Evolutionary conservation across 2,329 filamentous ascomycete genomes (phyloP).

Genomic region (Ampelomyces quisqualis): DNA sequence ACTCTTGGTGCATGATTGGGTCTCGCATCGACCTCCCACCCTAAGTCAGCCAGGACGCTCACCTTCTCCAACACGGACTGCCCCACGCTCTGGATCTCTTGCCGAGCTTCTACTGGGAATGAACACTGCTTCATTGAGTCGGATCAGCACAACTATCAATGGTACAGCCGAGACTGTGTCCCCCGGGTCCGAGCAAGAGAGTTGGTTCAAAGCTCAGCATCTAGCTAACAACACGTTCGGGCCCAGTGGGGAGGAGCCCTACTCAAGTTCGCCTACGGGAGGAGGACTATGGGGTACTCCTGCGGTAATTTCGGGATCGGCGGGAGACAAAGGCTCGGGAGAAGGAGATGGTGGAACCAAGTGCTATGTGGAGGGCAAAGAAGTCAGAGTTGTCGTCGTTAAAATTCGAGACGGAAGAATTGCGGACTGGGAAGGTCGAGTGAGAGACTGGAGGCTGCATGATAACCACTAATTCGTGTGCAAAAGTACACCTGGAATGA

Average conservation of each 20-base stretch:
- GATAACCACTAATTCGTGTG: not conserved
- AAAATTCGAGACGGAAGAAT: conserved; percentile 81
- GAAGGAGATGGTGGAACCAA: conserved; percentile 54
- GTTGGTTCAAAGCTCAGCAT: conserved; percentile 79
- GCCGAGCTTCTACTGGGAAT: conserved; percentile 84
- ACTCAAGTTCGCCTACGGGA: conserved; percentile 39
- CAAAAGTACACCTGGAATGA: too few species aligned
- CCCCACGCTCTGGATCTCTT: conserved; percentile 64
- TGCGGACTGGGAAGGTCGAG: conserved; percentile 92
- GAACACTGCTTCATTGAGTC: conserved; percentile 83
- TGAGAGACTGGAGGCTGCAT: conserved; percentile 67
- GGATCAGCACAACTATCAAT: conserved; percentile 91
- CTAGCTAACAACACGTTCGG: conserved; percentile 90
- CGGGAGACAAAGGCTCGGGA: conserved; percentile 38
- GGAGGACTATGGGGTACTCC: conserved; percentile 47
- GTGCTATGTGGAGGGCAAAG: conserved; percentile 75
- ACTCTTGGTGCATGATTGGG: conserved; percentile 97
- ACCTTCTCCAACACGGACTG: conserved; percentile 61
- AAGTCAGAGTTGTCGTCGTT: conserved; percentile 85
- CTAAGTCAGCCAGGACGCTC: conserved; percentile 55
- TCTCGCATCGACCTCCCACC: conserved; percentile 85
- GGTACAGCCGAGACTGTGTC: conserved; percentile 77
- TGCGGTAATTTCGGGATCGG: conserved; percentile 44
- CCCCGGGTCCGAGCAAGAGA: conserved; percentile 75
- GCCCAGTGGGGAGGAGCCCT: conserved; percentile 24